Evolutionary conservation across 176 grass and related monocot species (phyloP), one percentile per base, ranked within the genome.

Genomic region (Oropetium thomaeum): DNA sequence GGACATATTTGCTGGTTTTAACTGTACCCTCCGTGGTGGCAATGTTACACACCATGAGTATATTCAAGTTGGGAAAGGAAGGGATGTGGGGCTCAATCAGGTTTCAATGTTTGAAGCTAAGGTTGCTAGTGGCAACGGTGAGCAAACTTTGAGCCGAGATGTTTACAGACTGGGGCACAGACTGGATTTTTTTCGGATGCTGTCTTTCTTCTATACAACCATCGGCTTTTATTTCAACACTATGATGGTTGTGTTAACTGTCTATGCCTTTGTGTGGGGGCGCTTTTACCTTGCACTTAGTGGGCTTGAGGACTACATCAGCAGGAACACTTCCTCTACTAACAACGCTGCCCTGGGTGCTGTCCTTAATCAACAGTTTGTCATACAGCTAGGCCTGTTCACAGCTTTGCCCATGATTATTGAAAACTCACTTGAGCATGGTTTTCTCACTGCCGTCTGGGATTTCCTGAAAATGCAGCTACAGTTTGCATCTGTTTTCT

Each of bases 41-140:
- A 97, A 97, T 78, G 83, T 97, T 74, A 97, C 93, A 31, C 93
- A 97, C 61, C 93, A 97, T 51, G 93, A 97, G 45, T 97, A 97
- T 57, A 91, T 97, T 57, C 90, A 97, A 62, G 93, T 97, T 47
- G 93, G 93, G 60, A 97, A 97, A 89, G 93, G 93, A 62, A 82
- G 93, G 39, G 93, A 97, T 78, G 93, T 93, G 65, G 93, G 93
- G 43, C 74, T 97, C 58, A 97, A 97, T 33, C 88, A 97, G 62
- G 83, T 97, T 70, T 93, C 93, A 6, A 87, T 89, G 90, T 97
- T 97, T 82, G 93, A 97, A 88, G 93, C 93, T 11, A 93, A 97
- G 79, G 93, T 97, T 76, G 77, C 93, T 19, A 89, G 86, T 78
- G 93, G 93, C 68, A 97, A 91, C 26, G 93, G 93, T 70, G 93